A percentile compares a stretch with the other conserved stretches of the same genome.
Conservation (phyloP, 768 basidiomycete species). For the Sporobolomyces phaffii region DNA sequence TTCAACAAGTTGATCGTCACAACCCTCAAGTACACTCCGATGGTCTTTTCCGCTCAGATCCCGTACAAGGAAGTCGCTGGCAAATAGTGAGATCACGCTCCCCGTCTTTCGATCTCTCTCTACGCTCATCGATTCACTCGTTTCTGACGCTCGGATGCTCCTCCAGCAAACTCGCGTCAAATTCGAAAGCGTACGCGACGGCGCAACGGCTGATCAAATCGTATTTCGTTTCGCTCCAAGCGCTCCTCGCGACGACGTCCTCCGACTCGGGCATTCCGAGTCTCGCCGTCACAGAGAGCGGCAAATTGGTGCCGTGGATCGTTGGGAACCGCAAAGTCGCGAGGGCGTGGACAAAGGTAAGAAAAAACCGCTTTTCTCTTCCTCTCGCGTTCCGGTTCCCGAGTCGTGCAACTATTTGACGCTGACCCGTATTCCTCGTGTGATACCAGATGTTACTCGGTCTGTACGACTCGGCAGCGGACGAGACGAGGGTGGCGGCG, state of each 20-base stretch:
- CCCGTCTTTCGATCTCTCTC: not conserved
- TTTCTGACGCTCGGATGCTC: not conserved
- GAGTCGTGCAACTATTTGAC: too few species aligned
- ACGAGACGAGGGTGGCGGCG: slow-evolving; percentile 73
- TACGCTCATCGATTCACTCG: not conserved
- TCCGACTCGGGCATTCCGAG: slow-evolving; percentile 48
- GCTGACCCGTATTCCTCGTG: too few species aligned
- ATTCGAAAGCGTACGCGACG: slow-evolving; percentile 71
- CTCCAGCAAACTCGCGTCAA: slow-evolving; percentile 71
- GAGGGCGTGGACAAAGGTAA: slow-evolving; percentile 78
- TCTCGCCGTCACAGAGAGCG: slow-evolving; percentile 72
- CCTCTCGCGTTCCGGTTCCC: too few species aligned
- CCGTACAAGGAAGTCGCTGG: slow-evolving; percentile 82
- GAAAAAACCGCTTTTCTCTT: not conserved
- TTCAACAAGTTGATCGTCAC: slow-evolving; percentile 88
- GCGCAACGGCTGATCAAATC: slow-evolving; percentile 82
- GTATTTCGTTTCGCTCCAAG: slow-evolving; percentile 79
- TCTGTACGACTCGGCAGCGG: slow-evolving; percentile 55
- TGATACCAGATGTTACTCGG: slow-evolving; percentile 6
- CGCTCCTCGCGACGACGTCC: slow-evolving; percentile 67
- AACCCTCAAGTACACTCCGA: slow-evolving; percentile 78
- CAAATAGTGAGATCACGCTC: slow-evolving; percentile 81
- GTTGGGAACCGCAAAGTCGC: slow-evolving; percentile 75
- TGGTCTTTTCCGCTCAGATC: slow-evolving; percentile 76
- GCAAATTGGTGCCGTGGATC: slow-evolving; percentile 84